Base-by-base conservation (phyloP, 1,284 basidiomycete genomes). In the Vanrija sp. region DNA sequence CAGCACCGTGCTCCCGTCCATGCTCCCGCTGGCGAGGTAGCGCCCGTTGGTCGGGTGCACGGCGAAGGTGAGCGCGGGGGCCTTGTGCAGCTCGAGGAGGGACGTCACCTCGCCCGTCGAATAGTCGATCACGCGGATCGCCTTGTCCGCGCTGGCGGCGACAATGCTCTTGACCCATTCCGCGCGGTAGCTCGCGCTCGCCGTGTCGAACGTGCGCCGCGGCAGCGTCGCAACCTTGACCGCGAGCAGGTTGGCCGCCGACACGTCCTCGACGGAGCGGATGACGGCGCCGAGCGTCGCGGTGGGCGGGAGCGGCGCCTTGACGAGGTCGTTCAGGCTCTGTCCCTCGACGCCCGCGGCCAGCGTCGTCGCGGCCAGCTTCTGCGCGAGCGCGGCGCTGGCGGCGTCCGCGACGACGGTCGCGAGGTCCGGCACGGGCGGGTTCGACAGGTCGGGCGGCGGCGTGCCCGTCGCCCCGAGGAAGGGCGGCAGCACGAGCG, bases 91-190 rank as follows among this genome's bases (percentile, higher is more conserved):
- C 38, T 73, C 54, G 3, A 77, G 43, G 3, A 73, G 64, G 23
- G 60, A 53, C 1, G 72, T 66, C 4, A 74, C 74, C 61, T 90
- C 83, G 42, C 91, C 91, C 0, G 87, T 87, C 1, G 83, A 83
- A 39, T 88, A 80, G 75, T 94, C 87, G 3, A 86, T 84, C 43
- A 89, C 80, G 55, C 78, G 79, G 43, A 96, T 79, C 0, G 85
- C 85, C 73, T 88, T 87, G 80, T 96, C 93, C 3, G 91, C 89
- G 0, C 88, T 86, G 38, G 88, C 87, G 19, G 86, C 86, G 69
- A 94, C 86, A 40, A 96, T 78, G 18, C 65, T 63, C 10, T 45
- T 38, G 1, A 46, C 52, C 15, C 57, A 65, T 1, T 29, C 21
- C 2, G 66, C 58, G 3, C 46, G 53, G 38, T 77, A 76, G 21